These are phyloP conservation scores for Fusarium agapanthi DNA, from an alignment of 2,329 filamentous ascomycete genomes.

Conservation along the genomic window DNA sequence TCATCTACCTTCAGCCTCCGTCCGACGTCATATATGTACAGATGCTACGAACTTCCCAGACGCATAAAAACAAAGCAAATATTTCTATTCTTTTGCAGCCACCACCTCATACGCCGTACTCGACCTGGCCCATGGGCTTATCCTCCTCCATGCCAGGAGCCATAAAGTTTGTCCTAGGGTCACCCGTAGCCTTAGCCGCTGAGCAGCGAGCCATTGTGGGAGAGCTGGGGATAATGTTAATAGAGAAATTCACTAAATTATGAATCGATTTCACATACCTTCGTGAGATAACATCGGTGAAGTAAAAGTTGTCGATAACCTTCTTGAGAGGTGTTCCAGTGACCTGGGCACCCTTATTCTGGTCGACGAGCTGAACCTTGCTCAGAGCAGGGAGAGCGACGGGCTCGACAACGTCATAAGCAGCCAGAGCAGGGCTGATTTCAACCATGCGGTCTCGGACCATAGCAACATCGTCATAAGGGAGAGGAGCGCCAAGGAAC, in stretches of 20 bases:
- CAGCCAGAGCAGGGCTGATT: slow-evolving; percentile 87
- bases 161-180: slow-evolving; percentile 82
- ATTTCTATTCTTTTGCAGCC: slow-evolving; percentile 50
- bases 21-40: slow-evolving; percentile 53
- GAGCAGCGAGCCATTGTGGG: slow-evolving; percentile 99
- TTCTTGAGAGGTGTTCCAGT: slow-evolving; percentile 80
- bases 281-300: slow-evolving; percentile 95
- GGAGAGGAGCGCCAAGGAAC: slow-evolving; percentile 85
- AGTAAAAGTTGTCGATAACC: slow-evolving; percentile 95
- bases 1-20: slow-evolving; percentile 45
- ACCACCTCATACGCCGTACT: slow-evolving; percentile 61
- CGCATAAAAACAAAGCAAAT: slow-evolving; percentile 46
- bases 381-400: slow-evolving; percentile 77
- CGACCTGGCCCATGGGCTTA: slow-evolving; percentile 68
- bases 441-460: slow-evolving; percentile 94
- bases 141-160: slow-evolving; percentile 73
- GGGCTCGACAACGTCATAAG: slow-evolving; percentile 91
- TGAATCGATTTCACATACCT: slow-evolving; percentile 67
- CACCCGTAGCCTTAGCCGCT: slow-evolving; percentile 84
- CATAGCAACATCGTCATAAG: slow-evolving; percentile 91
- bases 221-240: slow-evolving; percentile 67
- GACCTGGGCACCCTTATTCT: slow-evolving; percentile 88
- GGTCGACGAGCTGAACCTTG: slow-evolving; percentile 94
- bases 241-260: slow-evolving; percentile 7
- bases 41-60: slow-evolving; percentile 45